These are phyloP conservation scores for Fistulinella prunicolor DNA, from an alignment of 768 basidiomycete species.

Conservation along the genomic window DNA sequence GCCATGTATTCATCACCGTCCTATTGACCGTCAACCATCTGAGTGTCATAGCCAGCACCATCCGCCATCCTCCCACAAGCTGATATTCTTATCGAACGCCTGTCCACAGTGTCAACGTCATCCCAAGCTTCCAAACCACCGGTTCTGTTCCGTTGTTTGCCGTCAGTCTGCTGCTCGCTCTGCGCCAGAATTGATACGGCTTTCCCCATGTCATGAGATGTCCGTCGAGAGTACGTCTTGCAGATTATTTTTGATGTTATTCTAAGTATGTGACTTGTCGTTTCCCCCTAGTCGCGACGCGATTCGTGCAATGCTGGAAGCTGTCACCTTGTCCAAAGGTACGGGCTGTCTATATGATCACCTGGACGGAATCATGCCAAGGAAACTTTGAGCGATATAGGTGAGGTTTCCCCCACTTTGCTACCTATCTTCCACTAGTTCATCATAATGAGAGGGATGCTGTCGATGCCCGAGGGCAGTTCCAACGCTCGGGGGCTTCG, in stretches of 20 bases:
- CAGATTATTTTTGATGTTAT: background rate
- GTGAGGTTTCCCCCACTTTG: background rate
- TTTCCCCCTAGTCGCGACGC: constrained; percentile 9
- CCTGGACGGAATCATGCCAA: constrained; percentile 13
- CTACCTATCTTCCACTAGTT: background rate
- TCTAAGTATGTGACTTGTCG: background rate
- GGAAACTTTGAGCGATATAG: constrained; percentile 18
- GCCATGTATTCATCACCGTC: background rate
- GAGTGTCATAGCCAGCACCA: background rate
- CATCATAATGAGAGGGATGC: constrained; percentile 7
- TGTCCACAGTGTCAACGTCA: constrained; percentile 19
- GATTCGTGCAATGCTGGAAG: constrained; percentile 10
- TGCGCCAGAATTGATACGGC: constrained; percentile 17
- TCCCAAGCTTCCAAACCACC: constrained; percentile 13
- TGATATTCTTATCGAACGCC: background rate
- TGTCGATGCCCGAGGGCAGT: constrained; percentile 15
- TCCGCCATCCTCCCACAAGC: background rate
- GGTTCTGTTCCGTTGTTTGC: constrained; percentile 22
- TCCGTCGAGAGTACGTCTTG: constrained; percentile 6
- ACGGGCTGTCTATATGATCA: constrained; percentile 19
- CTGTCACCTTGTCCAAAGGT: constrained; percentile 10
- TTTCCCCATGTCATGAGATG: constrained; percentile 7
- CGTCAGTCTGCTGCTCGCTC: constrained; percentile 4
- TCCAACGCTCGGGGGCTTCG: background rate
- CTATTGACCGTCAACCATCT: too few species aligned